Base-by-base conservation (phyloP, 345 rosid species). In the Geranium brycei region DNA sequence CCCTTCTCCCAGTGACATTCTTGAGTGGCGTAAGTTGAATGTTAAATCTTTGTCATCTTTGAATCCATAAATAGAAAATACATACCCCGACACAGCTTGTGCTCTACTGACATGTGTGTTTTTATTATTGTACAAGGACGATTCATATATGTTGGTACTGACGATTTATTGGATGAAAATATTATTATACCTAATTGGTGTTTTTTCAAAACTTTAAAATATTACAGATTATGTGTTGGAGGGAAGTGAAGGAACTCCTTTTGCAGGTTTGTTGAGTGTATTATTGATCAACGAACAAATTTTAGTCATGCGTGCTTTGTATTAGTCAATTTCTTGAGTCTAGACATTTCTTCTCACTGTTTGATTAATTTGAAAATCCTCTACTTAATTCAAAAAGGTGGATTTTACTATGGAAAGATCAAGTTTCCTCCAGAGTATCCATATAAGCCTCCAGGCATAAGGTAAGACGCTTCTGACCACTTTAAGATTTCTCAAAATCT, bases 391-490 rank as follows among this genome's bases (percentile, higher is more conserved):
- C 58, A 56, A 19, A 57, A 51, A 91, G 97, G 96, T 76, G 91
- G 91, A 66, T 89, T 75, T 64, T 93, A 93, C 76, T 85, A 93
- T 71, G 99, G 99, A 61, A 93, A 88, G 83, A 93, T 93, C 81
- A 88, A 90, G 84, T 93, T 93, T 64, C 97, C 97, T 68, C 81
- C 96, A 4, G 99, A 93, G 64, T 93, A 93, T 78, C 99, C 99
- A 13, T 90, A 85, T 66, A 93, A 88, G 76, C 99, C 97, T 78
- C 99, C 99, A 11, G 99, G 99, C 75, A 93, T 93, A 73, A 88
- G 90, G 99, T 93, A 81, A 51, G 81, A 31, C 59, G 70, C 63
- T 69, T 63, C 3, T 68, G 66, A 32, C 68, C 19, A 13, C 53
- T 47, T 47, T 47, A 47, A 47, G 14, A 6, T 47, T 47, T 13